Evolutionary conservation across 495 filamentous ascomycete genomes (phyloP).

Genomic region (Trichoderma erinaceum): DNA sequence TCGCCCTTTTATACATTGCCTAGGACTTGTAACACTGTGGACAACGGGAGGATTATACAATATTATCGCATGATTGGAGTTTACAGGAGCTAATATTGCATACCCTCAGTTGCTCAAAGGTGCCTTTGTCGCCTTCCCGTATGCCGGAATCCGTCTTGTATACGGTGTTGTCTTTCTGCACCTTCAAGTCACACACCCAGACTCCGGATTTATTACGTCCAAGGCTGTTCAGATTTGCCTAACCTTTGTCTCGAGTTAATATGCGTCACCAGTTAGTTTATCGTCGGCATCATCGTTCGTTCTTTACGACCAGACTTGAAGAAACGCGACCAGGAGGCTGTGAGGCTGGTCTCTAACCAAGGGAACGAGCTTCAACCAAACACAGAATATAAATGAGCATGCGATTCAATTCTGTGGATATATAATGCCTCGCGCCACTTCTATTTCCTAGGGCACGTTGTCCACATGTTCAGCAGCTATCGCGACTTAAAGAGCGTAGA

Average conservation of each 20-base stretch:
- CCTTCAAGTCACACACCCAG: not conserved
- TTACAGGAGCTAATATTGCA: not conserved
- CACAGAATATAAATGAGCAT: not conserved
- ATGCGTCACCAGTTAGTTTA: not conserved
- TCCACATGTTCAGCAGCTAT: too few relatives aligned
- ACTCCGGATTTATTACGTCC: not conserved
- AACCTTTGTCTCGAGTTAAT: not conserved
- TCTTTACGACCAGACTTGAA: not conserved
- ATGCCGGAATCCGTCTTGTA: not conserved
- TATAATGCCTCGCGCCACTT: too few relatives aligned
- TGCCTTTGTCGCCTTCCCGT: not conserved
- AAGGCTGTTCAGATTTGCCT: conserved; percentile 3
- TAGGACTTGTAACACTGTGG: not conserved
- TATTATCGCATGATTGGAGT: not conserved
- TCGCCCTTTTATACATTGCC: not conserved
- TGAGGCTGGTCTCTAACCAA: not conserved
- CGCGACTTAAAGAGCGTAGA: too few relatives aligned
- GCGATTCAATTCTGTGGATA: too few relatives aligned
- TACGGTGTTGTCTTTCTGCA: not conserved
- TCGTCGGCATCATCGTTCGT: not conserved
- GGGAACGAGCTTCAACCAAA: not conserved
- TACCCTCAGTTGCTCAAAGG: not conserved
- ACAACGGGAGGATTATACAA: not conserved
- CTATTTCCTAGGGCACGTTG: too few relatives aligned
- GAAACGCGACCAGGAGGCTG: not conserved